Evolutionary conservation across 2,329 filamentous ascomycete genomes (phyloP), one percentile per base, ranked within the genome.

Genomic region (Coniochaeta prunicola): DNA sequence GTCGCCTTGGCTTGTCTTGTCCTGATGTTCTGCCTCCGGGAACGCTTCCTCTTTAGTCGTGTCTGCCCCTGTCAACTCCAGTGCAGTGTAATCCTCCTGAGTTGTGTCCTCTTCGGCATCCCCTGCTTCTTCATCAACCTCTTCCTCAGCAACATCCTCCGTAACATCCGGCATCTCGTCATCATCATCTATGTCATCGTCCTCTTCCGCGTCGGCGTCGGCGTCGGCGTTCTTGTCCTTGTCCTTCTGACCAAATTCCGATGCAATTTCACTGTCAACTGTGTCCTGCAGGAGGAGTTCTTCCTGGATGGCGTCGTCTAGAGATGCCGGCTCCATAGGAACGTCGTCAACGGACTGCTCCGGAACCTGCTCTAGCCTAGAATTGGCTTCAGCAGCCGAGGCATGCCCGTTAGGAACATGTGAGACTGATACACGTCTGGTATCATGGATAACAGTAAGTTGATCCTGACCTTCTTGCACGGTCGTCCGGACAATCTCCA

Each of bases 11-110:
- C 17, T 34, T 54, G 58, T 57, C 50, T 61, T 24, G 2, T 60
- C 42, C 15, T 26, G 21, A 19, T 2, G 19, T 12, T 4, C 59
- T 15, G 60, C 59, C 12, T 61, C 60, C 4, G 38, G 48, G 15
- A 54, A 45, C 6, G n/a, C 55, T 1, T 57, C n/a, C 12, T 62
- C 61, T 19, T 60, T 38, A 2, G 28, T 40, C 12, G 54, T 33
- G 13, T 57, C 58, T 6, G 17, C 40, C 9, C 26, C 19, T 53
- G 50, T 2, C 2, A 38, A 13, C 28, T 53, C 30, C n/a, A 17
- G 17, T 38, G 13, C 26, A 33, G 50, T 26, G 12, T 10, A 7
- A 12, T 45, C 50, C 26, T 28, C 26, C 50, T 19, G 21, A 28
- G 13, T 26, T 53, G 7, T 9, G n/a, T 28, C 50, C 1, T 30